Evolutionary conservation across 768 basidiomycete genomes (phyloP).

Genomic region (Cystofilobasidium bisporidii): DNA sequence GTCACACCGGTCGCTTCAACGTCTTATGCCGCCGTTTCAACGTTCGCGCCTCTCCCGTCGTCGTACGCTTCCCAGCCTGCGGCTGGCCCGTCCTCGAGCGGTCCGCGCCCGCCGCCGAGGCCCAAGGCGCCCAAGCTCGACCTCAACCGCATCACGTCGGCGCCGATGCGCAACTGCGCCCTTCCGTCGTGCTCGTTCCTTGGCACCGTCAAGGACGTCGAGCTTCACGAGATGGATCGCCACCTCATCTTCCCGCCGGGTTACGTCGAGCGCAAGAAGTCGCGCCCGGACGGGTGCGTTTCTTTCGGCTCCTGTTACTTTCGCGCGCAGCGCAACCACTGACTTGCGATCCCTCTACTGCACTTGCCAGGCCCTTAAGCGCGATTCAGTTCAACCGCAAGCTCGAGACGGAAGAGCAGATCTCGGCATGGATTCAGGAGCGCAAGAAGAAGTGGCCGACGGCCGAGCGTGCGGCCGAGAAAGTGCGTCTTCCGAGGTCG

Average conservation of each 20-base stretch:
- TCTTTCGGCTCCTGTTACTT: background rate
- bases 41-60: background rate
- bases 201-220: constrained; percentile 61
- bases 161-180: constrained; percentile 23
- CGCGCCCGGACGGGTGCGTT: constrained; percentile 36
- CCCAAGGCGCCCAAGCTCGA: constrained; percentile 12
- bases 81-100: background rate
- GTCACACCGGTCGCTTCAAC: background rate
- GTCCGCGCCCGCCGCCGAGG: background rate
- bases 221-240: constrained; percentile 81
- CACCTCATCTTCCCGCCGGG: constrained; percentile 71
- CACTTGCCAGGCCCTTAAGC: constrained; percentile 30
- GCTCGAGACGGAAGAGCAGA: constrained; percentile 48
- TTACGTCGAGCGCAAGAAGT: constrained; percentile 49
- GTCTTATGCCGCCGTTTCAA: background rate
- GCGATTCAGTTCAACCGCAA: constrained; percentile 33
- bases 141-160: background rate
- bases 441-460: constrained; percentile 80
- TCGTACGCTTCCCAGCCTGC: background rate
- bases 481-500: constrained; percentile 39
- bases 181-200: constrained; percentile 49
- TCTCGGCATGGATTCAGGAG: constrained; percentile 79
- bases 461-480: constrained; percentile 58
- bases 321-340: background rate
- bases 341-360: background rate